Evolutionary conservation across 306 rosid genomes (phyloP).

Genomic region (Herpetospermum pedunculosum): DNA sequence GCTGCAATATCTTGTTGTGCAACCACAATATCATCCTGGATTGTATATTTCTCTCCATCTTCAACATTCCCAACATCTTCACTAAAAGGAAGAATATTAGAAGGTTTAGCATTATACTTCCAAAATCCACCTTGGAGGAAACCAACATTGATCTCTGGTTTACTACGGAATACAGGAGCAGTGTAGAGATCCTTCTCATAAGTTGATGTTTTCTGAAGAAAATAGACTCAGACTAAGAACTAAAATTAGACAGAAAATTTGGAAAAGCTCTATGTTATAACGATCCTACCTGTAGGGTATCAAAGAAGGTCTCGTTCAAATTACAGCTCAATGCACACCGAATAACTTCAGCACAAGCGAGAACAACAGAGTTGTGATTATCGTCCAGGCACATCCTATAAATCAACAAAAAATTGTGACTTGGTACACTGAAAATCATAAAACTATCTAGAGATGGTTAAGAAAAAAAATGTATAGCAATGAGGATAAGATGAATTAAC

Average conservation of each 20-base stretch:
- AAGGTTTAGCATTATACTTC: slow-evolving; percentile 87
- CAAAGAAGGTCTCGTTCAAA: slow-evolving; percentile 61
- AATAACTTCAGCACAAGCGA: slow-evolving; percentile 62
- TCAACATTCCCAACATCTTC: slow-evolving; percentile 47
- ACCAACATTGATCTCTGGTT: slow-evolving; percentile 67
- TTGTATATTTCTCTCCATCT: slow-evolving; percentile 58
- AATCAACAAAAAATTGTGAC: slow-evolving; percentile 13
- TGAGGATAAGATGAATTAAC: neutral
- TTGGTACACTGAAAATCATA: neutral
- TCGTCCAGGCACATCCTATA: slow-evolving; percentile 82
- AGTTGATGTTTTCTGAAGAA: slow-evolving; percentile 44
- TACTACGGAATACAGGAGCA: slow-evolving; percentile 86
- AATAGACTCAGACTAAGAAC: slow-evolving; percentile 10
- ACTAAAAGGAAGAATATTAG: slow-evolving; percentile 45
- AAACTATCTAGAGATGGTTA: neutral
- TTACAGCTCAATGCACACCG: slow-evolving; percentile 63
- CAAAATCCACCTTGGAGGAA: slow-evolving; percentile 88
- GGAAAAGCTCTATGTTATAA: neutral
- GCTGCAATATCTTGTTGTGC: slow-evolving; percentile 91
- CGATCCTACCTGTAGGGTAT: slow-evolving; percentile 47
- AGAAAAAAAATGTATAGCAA: neutral
- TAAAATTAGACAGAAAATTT: neutral
- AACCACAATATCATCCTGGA: slow-evolving; percentile 83
- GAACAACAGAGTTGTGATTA: slow-evolving; percentile 76
- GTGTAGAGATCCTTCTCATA: slow-evolving; percentile 49